Evolutionary conservation across 768 basidiomycete species (phyloP), one percentile per base, ranked within the genome.

Genomic region (Phylloporus rhodoxanthus): DNA sequence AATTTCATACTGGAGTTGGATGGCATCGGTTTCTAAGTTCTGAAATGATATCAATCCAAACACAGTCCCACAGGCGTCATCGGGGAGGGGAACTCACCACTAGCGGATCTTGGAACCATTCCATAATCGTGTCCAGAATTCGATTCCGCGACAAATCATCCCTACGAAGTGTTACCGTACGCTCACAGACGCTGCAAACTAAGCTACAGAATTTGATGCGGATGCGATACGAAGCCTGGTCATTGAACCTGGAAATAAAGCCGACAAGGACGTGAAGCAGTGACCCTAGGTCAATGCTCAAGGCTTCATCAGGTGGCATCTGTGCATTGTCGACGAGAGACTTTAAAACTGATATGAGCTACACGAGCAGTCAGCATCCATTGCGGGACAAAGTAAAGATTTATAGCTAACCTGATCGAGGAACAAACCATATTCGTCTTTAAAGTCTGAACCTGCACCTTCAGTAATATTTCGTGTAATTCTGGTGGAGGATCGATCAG

Each of bases 271-370:
- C 70, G 23, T 78, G 64, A 58, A 87, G 74, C 2, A 77, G 76
- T 9, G 76, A 72, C 43, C 77, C 78, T n/a, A 86, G 72, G 59
- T 87, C 84, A 26, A 84, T 76, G 51, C 73, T 77, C 55, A 80
- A 72, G 13, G 80, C 66, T 43, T 86, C 83, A 45, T 86, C 82
- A 21, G 78, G 66, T 8, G 74, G 70, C 19, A 72, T 70, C 39
- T 81, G 74, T 15, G 77, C 73, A 51, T 87, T 87, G 50, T 91
- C 89, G n/a, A 89, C 75, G 39, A 90, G 75, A 8, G 87, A 75
- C 58, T 86, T 87, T 41, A 94, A 68, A 25, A 94, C 81, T 0
- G 80, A 74, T 43, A 89, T 80, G 53, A 85, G 81, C 84, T 94
- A 62, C 25, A 51, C 56, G 57, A 40, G 15, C 13, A 29, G 48